Percentiles rank a stretch among this genome's conserved stretches.
phyloP scores from a whole-genome alignment of 176 grass and related monocot species.

The Avena insularis region DNA sequence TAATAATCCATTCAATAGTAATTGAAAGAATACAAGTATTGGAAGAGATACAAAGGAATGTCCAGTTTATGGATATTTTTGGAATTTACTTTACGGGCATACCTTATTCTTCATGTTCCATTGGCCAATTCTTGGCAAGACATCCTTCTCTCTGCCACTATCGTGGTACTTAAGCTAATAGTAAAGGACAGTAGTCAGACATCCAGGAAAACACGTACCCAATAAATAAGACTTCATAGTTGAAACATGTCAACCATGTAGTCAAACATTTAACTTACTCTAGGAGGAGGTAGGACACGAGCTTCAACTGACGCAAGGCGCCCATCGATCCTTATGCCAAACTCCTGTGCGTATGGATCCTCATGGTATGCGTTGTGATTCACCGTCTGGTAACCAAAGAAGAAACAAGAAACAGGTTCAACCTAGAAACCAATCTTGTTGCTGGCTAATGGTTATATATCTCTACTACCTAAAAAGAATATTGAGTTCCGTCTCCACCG shows the following conservation, averaged over 20 bases:
- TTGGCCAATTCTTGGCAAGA: conserved; percentile 66
- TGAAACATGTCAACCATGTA: conserved; percentile 22
- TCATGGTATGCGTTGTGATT: conserved; percentile 68
- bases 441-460: neutral
- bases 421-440: neutral
- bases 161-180: conserved; percentile 75
- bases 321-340: conserved; percentile 70
- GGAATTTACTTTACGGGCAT: conserved; percentile 5
- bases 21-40: conserved; percentile 10
- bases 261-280: conserved; percentile 50
- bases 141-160: conserved; percentile 72
- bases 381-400: conserved; percentile 64
- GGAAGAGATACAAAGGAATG: neutral
- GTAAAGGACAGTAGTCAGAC: conserved; percentile 24
- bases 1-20: neutral
- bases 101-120: conserved; percentile 92
- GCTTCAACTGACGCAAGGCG: conserved; percentile 69
- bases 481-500: too few species aligned
- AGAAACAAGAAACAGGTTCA: conserved; percentile 3
- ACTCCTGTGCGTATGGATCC: conserved; percentile 77
- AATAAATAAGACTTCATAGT: neutral
- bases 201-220: neutral
- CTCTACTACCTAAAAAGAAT: too few species aligned
- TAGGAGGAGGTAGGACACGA: conserved; percentile 69
- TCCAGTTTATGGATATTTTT: conserved; percentile 1